Evolutionary conservation across 2,329 filamentous ascomycete genomes (phyloP), one percentile per base, ranked within the genome.

Genomic region (Aspergillus japonicus): DNA sequence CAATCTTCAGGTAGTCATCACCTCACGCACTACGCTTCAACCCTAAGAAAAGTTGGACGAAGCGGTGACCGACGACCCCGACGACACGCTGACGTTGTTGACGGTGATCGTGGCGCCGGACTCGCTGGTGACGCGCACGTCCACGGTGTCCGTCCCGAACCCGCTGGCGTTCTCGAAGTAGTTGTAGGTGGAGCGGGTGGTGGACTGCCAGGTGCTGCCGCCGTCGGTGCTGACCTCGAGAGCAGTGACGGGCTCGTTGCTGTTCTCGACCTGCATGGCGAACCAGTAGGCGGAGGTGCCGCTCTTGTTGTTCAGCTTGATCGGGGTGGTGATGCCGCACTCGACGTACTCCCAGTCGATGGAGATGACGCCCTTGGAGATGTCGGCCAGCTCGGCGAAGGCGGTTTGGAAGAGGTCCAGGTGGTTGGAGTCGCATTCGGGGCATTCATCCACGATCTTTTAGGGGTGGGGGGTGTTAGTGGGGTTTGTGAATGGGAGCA

Each of bases 251-350:
- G 80, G 78, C 61, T 83, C 78, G 70, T 87, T 87, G 67, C 83
- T 76, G 73, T 89, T 88, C 67, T 87, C 78, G 48, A 89, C 85
- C 71, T 89, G 87, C 80, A 87, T 86, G 51, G 79, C 80, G 75
- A 86, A 85, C 82, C 83, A 85, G 71, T 80, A 79, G 31, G 73
- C 68, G 4, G 80, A 82, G 3, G 78, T 69, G 5, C 72, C 73
- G 16, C 69, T 75, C 70, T 86, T 85, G 74, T 83, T 83, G 71
- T 81, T 79, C 24, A 86, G 75, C 50, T 76, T 65, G 10, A 86
- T 71, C 1, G 82, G 79, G 0, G 75, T 72, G 51, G 77, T 77
- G 67, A 85, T 82, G 48, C 79, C 81, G 66, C 84, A 86, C 21
- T 78, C 67, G 11, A 84, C 78, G 61, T 79, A 78, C 39, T 78